phyloP scores from a whole-genome alignment of 2,329 filamentous ascomycete species.

The Clarireedia homoeocarpa region DNA sequence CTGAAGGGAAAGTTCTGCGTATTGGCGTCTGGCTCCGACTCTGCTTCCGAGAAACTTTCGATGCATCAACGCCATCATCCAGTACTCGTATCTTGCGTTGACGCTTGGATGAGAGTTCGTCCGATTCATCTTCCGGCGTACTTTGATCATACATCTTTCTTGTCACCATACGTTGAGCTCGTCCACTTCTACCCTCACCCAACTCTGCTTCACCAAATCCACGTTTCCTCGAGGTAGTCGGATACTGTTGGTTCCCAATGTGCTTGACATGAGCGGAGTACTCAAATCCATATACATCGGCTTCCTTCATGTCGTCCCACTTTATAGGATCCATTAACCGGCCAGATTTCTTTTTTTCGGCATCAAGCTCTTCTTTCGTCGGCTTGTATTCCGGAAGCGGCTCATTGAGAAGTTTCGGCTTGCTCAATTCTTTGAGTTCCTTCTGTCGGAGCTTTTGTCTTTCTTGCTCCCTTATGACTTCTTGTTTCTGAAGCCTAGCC shows the following conservation, averaged over 20 bases:
- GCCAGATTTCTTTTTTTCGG: constrained; percentile 20
- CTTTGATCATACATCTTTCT: constrained; percentile 20
- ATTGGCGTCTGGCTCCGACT: constrained; percentile 19
- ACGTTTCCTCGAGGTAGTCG: constrained; percentile 11
- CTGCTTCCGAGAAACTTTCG: constrained; percentile 9
- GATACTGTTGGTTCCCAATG: constrained; percentile 50
- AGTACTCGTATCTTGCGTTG: constrained; percentile 19
- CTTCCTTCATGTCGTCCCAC: constrained; percentile 41
- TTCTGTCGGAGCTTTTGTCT: neutral
- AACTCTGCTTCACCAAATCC: constrained; percentile 6
- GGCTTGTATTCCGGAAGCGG: constrained; percentile 17
- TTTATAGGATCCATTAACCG: constrained; percentile 20
- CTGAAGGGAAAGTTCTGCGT: constrained; percentile 24
- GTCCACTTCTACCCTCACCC: constrained; percentile 19
- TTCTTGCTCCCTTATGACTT: constrained; percentile 3
- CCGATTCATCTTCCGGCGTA: constrained; percentile 22
- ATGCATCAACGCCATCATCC: constrained; percentile 14
- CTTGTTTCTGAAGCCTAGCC: constrained; percentile 7
- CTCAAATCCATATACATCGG: constrained; percentile 52
- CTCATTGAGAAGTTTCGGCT: constrained; percentile 16
- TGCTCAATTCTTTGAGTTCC: constrained; percentile 2
- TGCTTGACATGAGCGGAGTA: constrained; percentile 51
- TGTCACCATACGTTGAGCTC: constrained; percentile 19
- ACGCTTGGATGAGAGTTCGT: constrained; percentile 24
- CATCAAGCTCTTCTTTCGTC: constrained; percentile 21